Base-by-base conservation (phyloP, 305 asterid genomes). In the Fraxinus platypoda region DNA sequence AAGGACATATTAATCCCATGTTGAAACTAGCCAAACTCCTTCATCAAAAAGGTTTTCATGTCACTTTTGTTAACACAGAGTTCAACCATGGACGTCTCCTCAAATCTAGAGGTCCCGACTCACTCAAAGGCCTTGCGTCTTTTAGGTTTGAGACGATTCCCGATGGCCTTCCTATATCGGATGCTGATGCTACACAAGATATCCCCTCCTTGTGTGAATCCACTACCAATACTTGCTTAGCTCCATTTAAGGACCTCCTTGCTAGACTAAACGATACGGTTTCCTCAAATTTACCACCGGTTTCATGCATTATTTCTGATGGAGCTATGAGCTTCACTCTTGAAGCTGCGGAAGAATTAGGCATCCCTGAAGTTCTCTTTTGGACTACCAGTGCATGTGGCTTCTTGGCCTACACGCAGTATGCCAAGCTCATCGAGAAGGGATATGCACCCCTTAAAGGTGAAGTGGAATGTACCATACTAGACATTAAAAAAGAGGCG, bases 341-440 rank as follows among this genome's bases (percentile, higher is more conserved):
- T n/a, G n/a, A n/a, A n/a, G n/a, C n/a, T n/a, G n/a, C n/a, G n/a
- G n/a, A n/a, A n/a, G n/a, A n/a, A n/a, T n/a, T n/a, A n/a, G n/a
- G n/a, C n/a, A n/a, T n/a, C n/a, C n/a, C n/a, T n/a, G n/a, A n/a
- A 23, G 87, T 90, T 1, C 23, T 89, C 26, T 78, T 93, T 0
- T 92, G 94, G 94, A 90, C 95, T 0, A 15, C 91, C 0, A 88
- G 97, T 62, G 94, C 92, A 6, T 81, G 89, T 79, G 90, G 91
- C 1, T 86, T 86, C 66, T 82, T 86, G 33, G 87, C 83, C 37
- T 89, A 89, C 38, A 73, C 81, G 28, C 88, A 88, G 19, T 90
- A 38, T 68, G 34, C 64, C 0, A 71, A 78, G 31, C 85, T 93
- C 31, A 7, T 90, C 12, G 54, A 87, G 0, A 83, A 84, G 78